Percentiles rank a stretch among this genome's conserved stretches.
These are phyloP conservation scores for Apostasia shenzhenica DNA, from an alignment of 106 monocot genomes.

Conservation along the genomic window DNA sequence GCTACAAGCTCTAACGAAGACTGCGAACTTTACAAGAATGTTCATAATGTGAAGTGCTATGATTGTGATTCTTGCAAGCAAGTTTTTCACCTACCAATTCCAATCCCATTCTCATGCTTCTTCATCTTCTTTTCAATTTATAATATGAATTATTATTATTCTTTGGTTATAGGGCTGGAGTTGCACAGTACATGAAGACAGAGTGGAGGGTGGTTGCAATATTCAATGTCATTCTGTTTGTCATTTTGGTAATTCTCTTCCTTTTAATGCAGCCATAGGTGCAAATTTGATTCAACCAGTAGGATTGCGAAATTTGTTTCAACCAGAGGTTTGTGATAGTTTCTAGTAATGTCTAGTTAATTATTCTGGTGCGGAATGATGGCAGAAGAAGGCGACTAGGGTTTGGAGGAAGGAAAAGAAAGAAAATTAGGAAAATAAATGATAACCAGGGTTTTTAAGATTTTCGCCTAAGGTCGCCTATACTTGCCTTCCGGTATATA, in stretches of 20 bases:
- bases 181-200: constrained; percentile 81
- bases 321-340: no score
- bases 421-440: no score
- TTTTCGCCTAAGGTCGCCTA: no score
- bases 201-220: constrained; percentile 96
- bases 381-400: no score
- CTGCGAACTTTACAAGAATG: constrained; percentile 91
- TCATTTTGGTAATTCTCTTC: constrained; percentile 52
- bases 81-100: constrained; percentile 12
- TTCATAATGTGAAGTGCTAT: constrained; percentile 62
- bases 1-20: constrained; percentile 72
- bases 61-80: constrained; percentile 98
- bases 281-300: no score
- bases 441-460: no score
- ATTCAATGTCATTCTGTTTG: constrained; percentile 81
- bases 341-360: no score
- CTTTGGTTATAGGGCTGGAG: constrained; percentile 73
- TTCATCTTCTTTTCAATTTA: neutral
- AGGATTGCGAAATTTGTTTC: no score
- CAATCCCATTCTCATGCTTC: neutral
- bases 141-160: neutral
- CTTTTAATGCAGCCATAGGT: no score
- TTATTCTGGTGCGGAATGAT: no score
- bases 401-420: no score
- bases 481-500: no score